These are phyloP conservation scores for Nemophila menziesii DNA, from an alignment of 257 asterid genomes.

Conservation along the genomic window DNA sequence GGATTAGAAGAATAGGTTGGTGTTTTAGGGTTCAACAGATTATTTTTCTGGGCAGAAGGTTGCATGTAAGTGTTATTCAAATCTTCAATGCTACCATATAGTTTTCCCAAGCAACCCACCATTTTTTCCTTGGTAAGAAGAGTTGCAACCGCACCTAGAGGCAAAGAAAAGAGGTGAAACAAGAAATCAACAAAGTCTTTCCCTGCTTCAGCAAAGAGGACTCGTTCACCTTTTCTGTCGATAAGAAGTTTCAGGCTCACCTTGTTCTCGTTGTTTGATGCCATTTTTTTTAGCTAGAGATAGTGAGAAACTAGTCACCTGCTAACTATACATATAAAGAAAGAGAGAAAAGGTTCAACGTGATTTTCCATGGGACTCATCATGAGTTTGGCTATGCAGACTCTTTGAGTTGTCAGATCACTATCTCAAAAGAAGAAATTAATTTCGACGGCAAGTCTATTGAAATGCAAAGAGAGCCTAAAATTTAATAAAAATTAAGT, in stretches of 20 bases:
- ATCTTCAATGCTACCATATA: background rate
- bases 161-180: background rate
- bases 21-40: background rate
- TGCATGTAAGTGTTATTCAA: background rate
- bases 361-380: no score
- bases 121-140: background rate
- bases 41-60: background rate
- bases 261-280: background rate
- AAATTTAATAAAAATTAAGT: no score
- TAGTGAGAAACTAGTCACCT: no score
- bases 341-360: no score
- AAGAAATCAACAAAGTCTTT: background rate
- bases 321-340: no score
- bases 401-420: no score
- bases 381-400: no score
- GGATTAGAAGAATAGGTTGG: background rate
- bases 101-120: constrained; percentile 1
- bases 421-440: no score
- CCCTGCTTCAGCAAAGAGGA: constrained; percentile 1
- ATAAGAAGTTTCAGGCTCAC: background rate
- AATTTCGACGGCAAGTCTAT: no score
- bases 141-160: background rate
- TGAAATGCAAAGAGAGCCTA: no score
- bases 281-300: no score
- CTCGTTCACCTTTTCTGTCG: background rate